Percentiles rank a stretch among this genome's conserved stretches.
These are phyloP conservation scores for Chrysoporthe puriensis DNA, from an alignment of 2,329 filamentous ascomycete genomes.

Conservation along the genomic window DNA sequence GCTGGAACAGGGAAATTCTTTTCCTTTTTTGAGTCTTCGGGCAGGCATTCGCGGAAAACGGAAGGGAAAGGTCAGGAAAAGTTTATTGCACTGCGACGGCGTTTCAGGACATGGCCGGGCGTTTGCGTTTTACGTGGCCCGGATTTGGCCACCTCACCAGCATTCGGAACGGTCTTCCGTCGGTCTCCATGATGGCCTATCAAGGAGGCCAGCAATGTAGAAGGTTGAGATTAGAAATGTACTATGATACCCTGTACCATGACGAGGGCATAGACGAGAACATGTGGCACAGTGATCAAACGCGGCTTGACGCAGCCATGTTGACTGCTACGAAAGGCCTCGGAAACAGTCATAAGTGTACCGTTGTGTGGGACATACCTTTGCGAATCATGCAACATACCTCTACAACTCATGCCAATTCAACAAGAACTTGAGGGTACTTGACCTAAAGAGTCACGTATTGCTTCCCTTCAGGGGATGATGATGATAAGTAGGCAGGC, in stretches of 20 bases:
- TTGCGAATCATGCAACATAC: too few species aligned
- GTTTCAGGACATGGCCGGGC: slow-evolving; percentile 4
- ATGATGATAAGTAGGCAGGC: neutral
- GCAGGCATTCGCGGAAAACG: neutral
- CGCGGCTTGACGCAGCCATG: neutral
- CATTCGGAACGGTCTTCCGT: neutral
- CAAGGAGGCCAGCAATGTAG: neutral
- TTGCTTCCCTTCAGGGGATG: neutral
- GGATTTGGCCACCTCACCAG: neutral
- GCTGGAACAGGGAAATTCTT: too few species aligned
- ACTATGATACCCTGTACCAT: slow-evolving; percentile 11
- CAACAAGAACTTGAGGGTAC: neutral
- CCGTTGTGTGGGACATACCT: neutral
- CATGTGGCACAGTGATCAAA: neutral
- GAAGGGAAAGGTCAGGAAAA: neutral
- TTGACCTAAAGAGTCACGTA: neutral
- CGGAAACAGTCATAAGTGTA: neutral
- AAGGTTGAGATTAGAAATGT: neutral
- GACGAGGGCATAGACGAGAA: neutral
- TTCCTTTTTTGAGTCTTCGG: neutral
- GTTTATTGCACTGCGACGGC: slow-evolving; percentile 22
- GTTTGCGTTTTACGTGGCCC: neutral
- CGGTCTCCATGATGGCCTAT: neutral
- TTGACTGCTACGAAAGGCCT: too few species aligned
- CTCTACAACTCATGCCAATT: neutral